Evolutionary conservation across 2,329 filamentous ascomycete species (phyloP).

Genomic region (Diplodia mutila): DNA sequence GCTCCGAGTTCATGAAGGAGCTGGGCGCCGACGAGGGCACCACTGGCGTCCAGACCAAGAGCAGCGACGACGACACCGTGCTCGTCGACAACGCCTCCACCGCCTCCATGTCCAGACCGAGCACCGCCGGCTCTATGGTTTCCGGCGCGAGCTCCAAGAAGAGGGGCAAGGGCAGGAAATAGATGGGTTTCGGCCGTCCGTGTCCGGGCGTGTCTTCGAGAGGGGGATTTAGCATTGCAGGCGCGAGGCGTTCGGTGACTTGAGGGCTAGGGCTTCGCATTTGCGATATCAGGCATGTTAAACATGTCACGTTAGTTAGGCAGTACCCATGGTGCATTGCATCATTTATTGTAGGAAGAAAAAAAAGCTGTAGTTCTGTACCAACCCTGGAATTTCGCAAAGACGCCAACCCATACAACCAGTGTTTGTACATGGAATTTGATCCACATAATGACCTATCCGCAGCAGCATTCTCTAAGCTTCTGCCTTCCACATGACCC

Average conservation of each 20-base stretch:
- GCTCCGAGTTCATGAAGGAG: conserved; percentile 82
- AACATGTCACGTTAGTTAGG: neutral
- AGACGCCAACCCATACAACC: conserved; percentile 19
- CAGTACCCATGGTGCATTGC: conserved; percentile 3
- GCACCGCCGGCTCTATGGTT: conserved; percentile 12
- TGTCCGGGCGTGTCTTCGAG: neutral
- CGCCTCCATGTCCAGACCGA: conserved; percentile 1
- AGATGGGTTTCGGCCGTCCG: conserved; percentile 38
- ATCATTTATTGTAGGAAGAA: conserved; percentile 8
- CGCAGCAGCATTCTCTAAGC: neutral
- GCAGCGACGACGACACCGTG: conserved; percentile 74
- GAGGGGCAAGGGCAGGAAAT: conserved; percentile 71
- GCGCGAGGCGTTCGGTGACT: conserved; percentile 20
- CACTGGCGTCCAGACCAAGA: conserved; percentile 29
- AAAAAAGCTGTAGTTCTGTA: conserved; percentile 20
- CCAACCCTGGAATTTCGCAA: conserved; percentile 15
- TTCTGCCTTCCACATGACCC: neutral
- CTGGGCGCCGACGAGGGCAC: conserved; percentile 58
- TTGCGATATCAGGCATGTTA: neutral
- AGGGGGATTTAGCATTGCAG: conserved; percentile 16
- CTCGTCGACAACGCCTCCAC: conserved; percentile 66
- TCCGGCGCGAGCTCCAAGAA: conserved; percentile 40
- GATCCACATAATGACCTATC: conserved; percentile 3
- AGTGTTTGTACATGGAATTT: conserved; percentile 24
- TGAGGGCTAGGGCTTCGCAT: conserved; percentile 23